Percentiles rank a stretch among this genome's conserved stretches.
Conservation (phyloP, 306 rosid genomes). For the Rosa rugosa region DNA sequence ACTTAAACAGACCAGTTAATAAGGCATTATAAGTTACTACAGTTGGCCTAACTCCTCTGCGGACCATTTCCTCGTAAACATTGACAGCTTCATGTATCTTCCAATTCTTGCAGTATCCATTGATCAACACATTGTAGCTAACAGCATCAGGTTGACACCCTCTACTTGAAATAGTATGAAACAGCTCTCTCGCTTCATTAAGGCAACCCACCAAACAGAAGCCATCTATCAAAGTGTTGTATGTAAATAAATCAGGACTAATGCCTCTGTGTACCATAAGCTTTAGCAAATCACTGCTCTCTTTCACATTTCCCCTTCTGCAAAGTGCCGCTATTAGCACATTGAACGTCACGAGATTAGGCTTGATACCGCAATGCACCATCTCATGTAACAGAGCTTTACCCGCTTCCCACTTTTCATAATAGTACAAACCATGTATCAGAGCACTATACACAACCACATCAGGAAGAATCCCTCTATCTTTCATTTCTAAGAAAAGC, state of each 20-base stretch:
- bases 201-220: conserved; percentile 37
- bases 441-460: conserved; percentile 40
- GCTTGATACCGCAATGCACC: conserved; percentile 49
- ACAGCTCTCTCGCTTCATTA: conserved; percentile 32
- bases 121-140: conserved; percentile 39
- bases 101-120: conserved; percentile 31
- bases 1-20: conserved; percentile 33
- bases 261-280: conserved; percentile 39
- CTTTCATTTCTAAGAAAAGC: conserved; percentile 48
- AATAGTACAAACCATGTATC: conserved; percentile 41
- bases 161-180: conserved; percentile 28
- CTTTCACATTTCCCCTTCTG: conserved; percentile 38
- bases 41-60: conserved; percentile 31
- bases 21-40: conserved; percentile 28
- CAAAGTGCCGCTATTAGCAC: conserved; percentile 34
- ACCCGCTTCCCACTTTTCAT: conserved; percentile 42
- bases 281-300: conserved; percentile 32
- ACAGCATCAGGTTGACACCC: conserved; percentile 31
- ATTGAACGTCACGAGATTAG: conserved; percentile 41
- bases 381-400: conserved; percentile 41
- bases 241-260: conserved; percentile 26
- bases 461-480: conserved; percentile 28
- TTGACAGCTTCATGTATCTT: conserved; percentile 40
- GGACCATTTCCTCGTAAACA: conserved; percentile 32
- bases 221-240: conserved; percentile 43